These are phyloP conservation scores for Hymenoscyphus repandus DNA, from an alignment of 2,329 filamentous ascomycete genomes.

Conservation along the genomic window DNA sequence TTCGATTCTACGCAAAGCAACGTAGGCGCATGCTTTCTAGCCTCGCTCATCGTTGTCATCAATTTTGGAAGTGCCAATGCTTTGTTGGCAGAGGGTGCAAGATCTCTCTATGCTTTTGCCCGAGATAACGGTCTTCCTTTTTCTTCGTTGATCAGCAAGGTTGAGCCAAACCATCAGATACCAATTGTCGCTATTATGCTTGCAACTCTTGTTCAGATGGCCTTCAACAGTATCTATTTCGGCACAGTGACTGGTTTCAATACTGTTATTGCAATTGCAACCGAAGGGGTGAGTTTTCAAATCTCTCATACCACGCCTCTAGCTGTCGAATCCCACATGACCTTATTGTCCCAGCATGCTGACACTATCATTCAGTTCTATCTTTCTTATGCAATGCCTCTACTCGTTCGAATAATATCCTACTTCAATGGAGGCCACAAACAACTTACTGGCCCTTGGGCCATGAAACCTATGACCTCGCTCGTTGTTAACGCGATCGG, in stretches of 20 bases:
- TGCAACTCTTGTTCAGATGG: conserved; percentile 43
- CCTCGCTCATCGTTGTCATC: conserved; percentile 39
- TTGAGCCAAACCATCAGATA: conserved; percentile 40
- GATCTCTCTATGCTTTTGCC: conserved; percentile 41
- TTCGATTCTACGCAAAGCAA: conserved; percentile 39
- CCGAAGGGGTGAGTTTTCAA: conserved; percentile 35
- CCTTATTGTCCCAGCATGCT: too few relatives aligned
- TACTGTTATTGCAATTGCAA: conserved; percentile 51
- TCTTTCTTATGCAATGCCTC: conserved; percentile 51
- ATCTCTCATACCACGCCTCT: neutral
- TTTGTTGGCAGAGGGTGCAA: conserved; percentile 33
- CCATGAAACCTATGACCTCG: conserved; percentile 34
- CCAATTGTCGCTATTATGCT: conserved; percentile 46
- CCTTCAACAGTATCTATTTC: conserved; percentile 50
- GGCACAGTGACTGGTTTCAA: conserved; percentile 49
- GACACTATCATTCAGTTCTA: conserved; percentile 37
- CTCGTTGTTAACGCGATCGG: conserved; percentile 42
- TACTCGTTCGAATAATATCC: conserved; percentile 44
- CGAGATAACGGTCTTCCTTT: conserved; percentile 50
- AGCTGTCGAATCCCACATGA: too few relatives aligned
- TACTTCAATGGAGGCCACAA: conserved; percentile 38
- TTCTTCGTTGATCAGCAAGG: conserved; percentile 39
- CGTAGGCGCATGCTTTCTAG: conserved; percentile 43
- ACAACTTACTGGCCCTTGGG: conserved; percentile 36
- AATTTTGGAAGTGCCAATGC: conserved; percentile 36